Base-by-base conservation (phyloP, 768 basidiomycete species). In the Suillus alpinus region DNA sequence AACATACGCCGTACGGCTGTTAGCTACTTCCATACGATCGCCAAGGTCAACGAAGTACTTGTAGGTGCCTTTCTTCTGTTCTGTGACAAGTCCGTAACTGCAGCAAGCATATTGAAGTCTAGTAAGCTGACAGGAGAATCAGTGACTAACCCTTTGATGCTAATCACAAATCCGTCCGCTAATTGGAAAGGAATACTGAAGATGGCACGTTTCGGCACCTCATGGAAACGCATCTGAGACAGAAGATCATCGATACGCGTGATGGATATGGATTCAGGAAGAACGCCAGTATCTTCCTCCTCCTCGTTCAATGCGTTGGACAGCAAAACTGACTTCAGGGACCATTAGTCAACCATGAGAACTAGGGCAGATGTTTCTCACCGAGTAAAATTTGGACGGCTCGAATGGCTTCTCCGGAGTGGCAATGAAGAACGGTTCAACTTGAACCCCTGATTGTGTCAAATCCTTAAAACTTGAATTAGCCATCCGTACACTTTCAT, bases 401-500 rank as follows among this genome's bases (percentile, higher is more conserved):
- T 92, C 85, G 62, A 97, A 98, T 0, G 82, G 78, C 47, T 83
- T 86, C 5, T 85, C 83, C 4, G 80, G 73, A 0, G 83, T 84
- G 58, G 85, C 85, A 57, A 98, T 92, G 75, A 97, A 95, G 75
- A 96, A 97, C 0, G 95, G 93, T 63, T 94, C 91, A 44, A 97
- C 79, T 6, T 81, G 81, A 20, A 89, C 87, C 0, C 94, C 92
- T 4, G 88, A 82, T 75, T 93, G 89, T 10, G 81, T 81, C 56
- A 96, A 77, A 69, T 97, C 95, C 94, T 95, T 66, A 7, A 9
- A n/a, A 58, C 40, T 34, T 62, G 3, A 1, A 20, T 62, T 49
- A 61, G 62, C 10, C 34, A 43, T 5, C 16, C 16, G 50, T 12
- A 0, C 36, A 6, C 18, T 46, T 23, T 26, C 39, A 34, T 18